These are phyloP conservation scores for Ganoderma multipileum DNA, from an alignment of 1,284 basidiomycete species.

Conservation along the genomic window DNA sequence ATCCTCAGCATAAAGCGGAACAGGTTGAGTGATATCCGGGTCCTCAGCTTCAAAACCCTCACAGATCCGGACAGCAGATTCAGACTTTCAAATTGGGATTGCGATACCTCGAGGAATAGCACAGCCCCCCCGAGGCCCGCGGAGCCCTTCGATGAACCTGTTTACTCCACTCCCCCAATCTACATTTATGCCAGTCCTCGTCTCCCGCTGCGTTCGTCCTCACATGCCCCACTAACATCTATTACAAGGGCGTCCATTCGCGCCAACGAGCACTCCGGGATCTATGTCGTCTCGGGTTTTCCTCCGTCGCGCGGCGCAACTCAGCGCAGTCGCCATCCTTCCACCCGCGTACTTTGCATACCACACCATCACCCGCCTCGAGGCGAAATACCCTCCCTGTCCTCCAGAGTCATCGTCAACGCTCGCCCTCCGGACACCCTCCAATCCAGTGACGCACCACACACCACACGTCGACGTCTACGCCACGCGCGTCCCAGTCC, in stretches of 20 bases:
- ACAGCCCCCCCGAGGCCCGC: not conserved
- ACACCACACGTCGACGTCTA: constrained; percentile 17
- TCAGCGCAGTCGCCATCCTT: not conserved
- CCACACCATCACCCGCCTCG: constrained; percentile 12
- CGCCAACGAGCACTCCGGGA: not conserved
- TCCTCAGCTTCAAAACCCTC: not conserved
- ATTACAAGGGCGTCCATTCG: not conserved
- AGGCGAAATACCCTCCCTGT: constrained; percentile 17
- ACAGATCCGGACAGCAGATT: not conserved
- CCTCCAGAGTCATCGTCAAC: constrained; percentile 11
- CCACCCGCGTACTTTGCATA: not conserved
- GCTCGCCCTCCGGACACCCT: constrained; percentile 4
- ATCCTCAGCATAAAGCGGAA: too few relatives aligned
- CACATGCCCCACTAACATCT: not conserved
- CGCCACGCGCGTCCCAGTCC: constrained; percentile 14
- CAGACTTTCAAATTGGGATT: not conserved
- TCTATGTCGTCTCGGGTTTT: not conserved
- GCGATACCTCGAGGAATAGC: not conserved
- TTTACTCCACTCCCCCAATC: too few relatives aligned
- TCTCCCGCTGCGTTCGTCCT: not conserved
- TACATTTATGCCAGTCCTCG: not conserved
- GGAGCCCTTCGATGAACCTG: too few relatives aligned
- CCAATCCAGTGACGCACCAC: not conserved
- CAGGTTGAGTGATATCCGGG: not conserved
- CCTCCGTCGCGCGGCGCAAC: constrained; percentile 3